These are phyloP conservation scores for Yarrowia bubula DNA, from an alignment of 805 yeast genomes.

Conservation along the genomic window DNA sequence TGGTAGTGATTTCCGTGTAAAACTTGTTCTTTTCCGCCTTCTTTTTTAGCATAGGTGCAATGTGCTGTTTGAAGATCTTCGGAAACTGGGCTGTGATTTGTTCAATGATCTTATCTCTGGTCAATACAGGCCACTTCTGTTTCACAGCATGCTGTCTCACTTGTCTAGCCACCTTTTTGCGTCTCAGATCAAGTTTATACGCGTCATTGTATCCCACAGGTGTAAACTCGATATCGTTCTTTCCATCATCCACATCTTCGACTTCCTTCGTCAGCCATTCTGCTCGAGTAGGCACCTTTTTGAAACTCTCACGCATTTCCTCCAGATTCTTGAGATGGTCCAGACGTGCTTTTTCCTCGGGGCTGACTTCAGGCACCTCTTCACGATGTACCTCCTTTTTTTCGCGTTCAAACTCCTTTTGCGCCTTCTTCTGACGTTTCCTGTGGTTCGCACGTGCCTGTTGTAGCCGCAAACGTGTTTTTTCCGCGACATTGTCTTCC, in stretches of 20 bases:
- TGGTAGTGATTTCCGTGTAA: not conserved
- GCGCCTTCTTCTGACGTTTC: not conserved
- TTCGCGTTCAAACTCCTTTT: not conserved
- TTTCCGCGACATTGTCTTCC: no score
- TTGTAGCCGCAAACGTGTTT: no score
- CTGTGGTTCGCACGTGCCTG: no score
- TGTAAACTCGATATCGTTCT: not conserved
- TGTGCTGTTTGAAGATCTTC: not conserved
- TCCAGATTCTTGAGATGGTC: not conserved
- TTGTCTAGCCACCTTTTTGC: not conserved
- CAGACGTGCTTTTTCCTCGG: no score
- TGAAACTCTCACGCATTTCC: not conserved
- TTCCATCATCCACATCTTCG: conserved; percentile 2
- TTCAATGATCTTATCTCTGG: not conserved
- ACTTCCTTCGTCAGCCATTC: not conserved
- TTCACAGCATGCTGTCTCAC: not conserved
- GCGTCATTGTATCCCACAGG: not conserved
- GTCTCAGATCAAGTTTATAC: not conserved
- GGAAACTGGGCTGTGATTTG: not conserved
- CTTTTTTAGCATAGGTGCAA: not conserved
- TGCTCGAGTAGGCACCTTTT: not conserved
- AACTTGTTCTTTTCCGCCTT: not conserved
- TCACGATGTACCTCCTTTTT: no score
- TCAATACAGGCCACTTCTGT: not conserved
- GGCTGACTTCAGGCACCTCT: no score